Base-by-base conservation (phyloP, 2,329 filamentous ascomycete species). In the Cytospora piceae region DNA sequence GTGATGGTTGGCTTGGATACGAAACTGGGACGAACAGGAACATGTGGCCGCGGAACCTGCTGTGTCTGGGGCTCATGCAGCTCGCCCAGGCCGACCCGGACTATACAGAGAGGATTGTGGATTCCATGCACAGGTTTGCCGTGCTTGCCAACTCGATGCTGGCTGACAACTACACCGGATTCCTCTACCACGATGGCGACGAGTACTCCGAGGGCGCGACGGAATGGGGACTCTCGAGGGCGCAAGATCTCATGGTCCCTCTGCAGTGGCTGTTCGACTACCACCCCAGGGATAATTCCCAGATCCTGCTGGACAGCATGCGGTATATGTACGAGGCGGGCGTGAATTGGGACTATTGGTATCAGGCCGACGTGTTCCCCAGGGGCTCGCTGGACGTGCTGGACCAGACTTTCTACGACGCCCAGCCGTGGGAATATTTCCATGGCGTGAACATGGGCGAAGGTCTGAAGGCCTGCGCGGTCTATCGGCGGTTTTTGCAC, bases 1-100 rank as follows among this genome's bases (percentile, higher is more conserved):
- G 69, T 0, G 85, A 87, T 74, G 85, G 85, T 9, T 88, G 85
- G 85, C 71, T 87, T 27, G 84, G 85, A 0, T 83, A 82, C 0
- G 84, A 86, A 73, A 78, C 74, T 0, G 70, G 76, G 3, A 70
- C 75, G 8, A 76, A 75, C 24, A 73, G 83, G 62, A 80, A 82
- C 55, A 75, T 87, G 54, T 86, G 84, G 85, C 84, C 78, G 5
- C 74, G 83, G 14, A 82, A 79, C 69, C 79, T 82, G 15, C 74
- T 86, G 14, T 78, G 84, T 58, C 75, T 85, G 12, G 85, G 83
- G 2, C 69, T 85, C 64, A 81, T 77, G 68, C 80, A 81, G 69
- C 76, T 82, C 22, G 79, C 79, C 14, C 81, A 86, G 69, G 84
- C 81, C 1, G 80, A 86, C 58, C 69, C 75, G 34, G 73, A 73